phyloP scores from a whole-genome alignment of 371 early-diverging fungal genomes.

The Mucor mucedo region DNA sequence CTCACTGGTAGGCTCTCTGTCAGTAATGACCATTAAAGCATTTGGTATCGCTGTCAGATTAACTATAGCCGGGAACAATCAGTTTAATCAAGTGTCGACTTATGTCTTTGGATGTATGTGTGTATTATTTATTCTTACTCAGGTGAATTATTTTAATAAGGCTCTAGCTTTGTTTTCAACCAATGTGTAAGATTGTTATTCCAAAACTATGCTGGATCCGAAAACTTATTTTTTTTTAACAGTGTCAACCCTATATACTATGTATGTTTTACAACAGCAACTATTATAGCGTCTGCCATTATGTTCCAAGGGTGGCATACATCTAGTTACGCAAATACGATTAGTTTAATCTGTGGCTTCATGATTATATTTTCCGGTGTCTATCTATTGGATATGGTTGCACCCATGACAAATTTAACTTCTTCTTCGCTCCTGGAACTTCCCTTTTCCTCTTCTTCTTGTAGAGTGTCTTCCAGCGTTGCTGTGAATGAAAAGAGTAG shows the following conservation, averaged over 20 bases:
- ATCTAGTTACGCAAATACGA: slow-evolving; percentile 72
- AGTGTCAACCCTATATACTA: slow-evolving; percentile 90
- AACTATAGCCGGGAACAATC: slow-evolving; percentile 90
- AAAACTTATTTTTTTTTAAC: not conserved
- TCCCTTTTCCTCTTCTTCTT: slow-evolving; percentile 2
- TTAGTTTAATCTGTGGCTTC: slow-evolving; percentile 87
- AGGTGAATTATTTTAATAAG: slow-evolving; percentile 97
- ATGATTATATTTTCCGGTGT: slow-evolving; percentile 92
- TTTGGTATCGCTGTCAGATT: slow-evolving; percentile 93
- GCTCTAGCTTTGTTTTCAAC: slow-evolving; percentile 90
- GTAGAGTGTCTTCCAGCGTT: slow-evolving; percentile 2
- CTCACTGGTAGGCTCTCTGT: slow-evolving; percentile 86
- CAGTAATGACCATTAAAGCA: slow-evolving; percentile 91
- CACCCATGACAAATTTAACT: not conserved
- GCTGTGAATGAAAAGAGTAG: slow-evolving; percentile 5
- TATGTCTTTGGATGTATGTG: slow-evolving; percentile 83
- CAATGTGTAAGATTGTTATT: slow-evolving; percentile 64
- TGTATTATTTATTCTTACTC: slow-evolving; percentile 79
- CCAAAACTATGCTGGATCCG: too few species aligned
- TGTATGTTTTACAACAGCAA: slow-evolving; percentile 92
- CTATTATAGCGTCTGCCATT: slow-evolving; percentile 86
- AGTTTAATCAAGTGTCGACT: slow-evolving; percentile 84
- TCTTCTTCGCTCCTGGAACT: too few species aligned
- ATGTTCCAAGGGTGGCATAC: slow-evolving; percentile 90
- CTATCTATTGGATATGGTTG: slow-evolving; percentile 66